Base-by-base conservation (phyloP, 768 basidiomycete species). In the Agaricus subrufescens region DNA sequence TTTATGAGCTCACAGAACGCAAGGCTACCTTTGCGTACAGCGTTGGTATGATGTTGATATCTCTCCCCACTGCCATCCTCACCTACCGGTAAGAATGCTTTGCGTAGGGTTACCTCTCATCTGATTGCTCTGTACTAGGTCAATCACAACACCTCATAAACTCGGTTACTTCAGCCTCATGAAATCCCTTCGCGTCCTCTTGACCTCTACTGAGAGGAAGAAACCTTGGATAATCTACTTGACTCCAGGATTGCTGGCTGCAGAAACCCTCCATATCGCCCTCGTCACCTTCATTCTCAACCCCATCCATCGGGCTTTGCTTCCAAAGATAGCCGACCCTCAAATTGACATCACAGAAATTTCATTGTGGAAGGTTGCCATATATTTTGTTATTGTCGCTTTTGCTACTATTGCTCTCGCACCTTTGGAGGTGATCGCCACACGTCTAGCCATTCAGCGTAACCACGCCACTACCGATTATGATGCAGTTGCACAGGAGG, bases 131-230 rank as follows among this genome's bases (percentile, higher is more conserved):
- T 19, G 11, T 39, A 50, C 23, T 60, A 94, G 91, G 42, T 80
- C 92, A 2, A 87, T 94, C 59, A 91, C 88, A 1, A 94, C 92
- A 1, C 91, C 91, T 0, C 83, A 89, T 69, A 84, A 79, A 65
- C 73, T 94, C 34, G 79, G 86, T 2, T 91, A 81, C 64, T 77
- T 87, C 63, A 72, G 78, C 34, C 73, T 78, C 2, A 64, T 79
- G 54, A 74, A 79, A 58, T 81, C 87, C 19, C 69, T 93, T 14
- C 86, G 87, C 23, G 69, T 85, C 57, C 74, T 94, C 34, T 75
- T 94, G 54, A 94, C 91, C 0, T 87, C 89, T 4, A 91, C 90
- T 5, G 91, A 94, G 67, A 82, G 85, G 51, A 79, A 81, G 29
- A 79, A 79, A 9, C 91, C 90, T 2, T 94, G 90, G 90, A 77